A percentile compares a stretch with the other conserved stretches of the same genome.
Conservation (phyloP, 2,329 filamentous ascomycete species). For the Pestalotiopsis sp. region DNA sequence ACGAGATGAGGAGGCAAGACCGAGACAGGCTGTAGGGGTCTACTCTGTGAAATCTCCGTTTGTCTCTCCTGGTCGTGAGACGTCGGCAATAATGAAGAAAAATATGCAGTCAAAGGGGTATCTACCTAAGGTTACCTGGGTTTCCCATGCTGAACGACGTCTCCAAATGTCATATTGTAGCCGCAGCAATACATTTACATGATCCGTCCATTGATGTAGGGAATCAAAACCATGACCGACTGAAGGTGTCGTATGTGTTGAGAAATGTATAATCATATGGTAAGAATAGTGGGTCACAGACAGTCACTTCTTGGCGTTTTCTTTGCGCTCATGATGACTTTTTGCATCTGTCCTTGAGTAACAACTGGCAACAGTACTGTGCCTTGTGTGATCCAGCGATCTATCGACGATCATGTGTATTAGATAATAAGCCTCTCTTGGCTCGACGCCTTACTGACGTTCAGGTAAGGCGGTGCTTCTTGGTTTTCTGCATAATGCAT, state of each 20-base stretch:
- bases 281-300: neutral
- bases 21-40: conserved; percentile 35
- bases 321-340: neutral
- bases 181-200: neutral
- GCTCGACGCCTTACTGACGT: neutral
- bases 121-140: neutral
- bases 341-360: too few relatives aligned
- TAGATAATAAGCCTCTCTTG: neutral
- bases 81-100: neutral
- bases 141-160: neutral
- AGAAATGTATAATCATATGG: neutral
- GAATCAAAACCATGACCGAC: neutral
- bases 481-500: neutral
- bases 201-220: neutral
- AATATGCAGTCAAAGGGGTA: neutral
- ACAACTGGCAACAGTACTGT: too few relatives aligned
- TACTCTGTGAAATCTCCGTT: neutral
- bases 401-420: neutral
- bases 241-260: neutral
- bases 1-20: conserved; percentile 52
- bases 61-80: neutral
- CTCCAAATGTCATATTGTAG: neutral
- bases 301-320: neutral
- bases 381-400: neutral
- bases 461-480: neutral